Evolutionary conservation across 805 yeast genomes (phyloP), one percentile per base, ranked within the genome.

Genomic region (Suhomyces sp.): DNA sequence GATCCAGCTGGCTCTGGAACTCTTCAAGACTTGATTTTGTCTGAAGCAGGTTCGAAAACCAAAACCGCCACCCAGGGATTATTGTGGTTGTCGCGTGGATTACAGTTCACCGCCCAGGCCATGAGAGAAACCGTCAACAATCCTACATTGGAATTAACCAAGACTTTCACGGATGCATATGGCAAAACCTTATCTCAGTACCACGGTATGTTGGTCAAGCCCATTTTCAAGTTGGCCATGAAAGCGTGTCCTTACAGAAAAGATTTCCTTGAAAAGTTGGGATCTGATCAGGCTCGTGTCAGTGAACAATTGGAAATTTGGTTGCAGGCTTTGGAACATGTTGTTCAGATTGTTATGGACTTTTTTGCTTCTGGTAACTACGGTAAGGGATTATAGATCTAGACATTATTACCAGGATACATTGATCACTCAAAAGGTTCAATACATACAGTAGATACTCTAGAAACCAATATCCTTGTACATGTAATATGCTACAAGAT

Each of bases 221-320:
- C 96, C 24, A 83, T 91, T 49, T 90, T 90, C 81, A 89, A 89
- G 73, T 78, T 91, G 67, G 97, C 97, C 46, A 91, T 90, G 97
- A 88, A 87, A 70, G 96, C 96, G 1, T 89, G 96, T 70, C 97
- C 97, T 10, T 91, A 89, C 72, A 83, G 96, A 75, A 83, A 82
- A 67, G 96, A 84, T 64, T 88, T 90, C 66, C 90, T 89, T 63
- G 85, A 69, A 53, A 90, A 89, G 75, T 80, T 90, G 60, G 97
- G 97, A 52, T 78, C 78, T 20, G 90, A 86, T 67, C 86, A 84
- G 66, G 85, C 73, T 31, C 81, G 79, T 64, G 96, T 91, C 20
- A 60, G 69, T 37, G 75, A 71, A 55, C 91, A 90, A 71, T 76
- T 91, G 63, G 72, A 66, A 49, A 81, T 62, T 29, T 90, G 97